Evolutionary conservation across 345 rosid genomes (phyloP), one percentile per base, ranked within the genome.

Genomic region (Gossypioides kirkii): DNA sequence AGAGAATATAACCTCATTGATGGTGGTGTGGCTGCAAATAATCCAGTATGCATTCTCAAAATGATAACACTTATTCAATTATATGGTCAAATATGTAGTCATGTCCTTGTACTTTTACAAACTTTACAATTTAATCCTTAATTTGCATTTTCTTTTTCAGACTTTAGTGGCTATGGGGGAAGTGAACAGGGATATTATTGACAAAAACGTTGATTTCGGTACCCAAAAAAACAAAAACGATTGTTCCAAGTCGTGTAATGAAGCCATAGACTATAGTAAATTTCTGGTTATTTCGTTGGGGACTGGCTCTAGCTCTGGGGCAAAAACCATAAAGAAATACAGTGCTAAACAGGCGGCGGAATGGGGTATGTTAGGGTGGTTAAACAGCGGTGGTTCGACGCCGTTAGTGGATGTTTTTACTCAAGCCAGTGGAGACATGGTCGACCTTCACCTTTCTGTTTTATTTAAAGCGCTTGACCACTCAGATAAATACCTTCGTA

Each of bases 11-110:
- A 91, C 75, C 93, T 91, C 32, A 81, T 90, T 10, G 97, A 91
- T 17, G 93, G 93, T 1, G 89, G 97, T 49, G 85, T 91, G 10
- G 97, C 93, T 5, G 97, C 96, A 20, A 89, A 89, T 68, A 87
- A n/a, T n/a, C 25, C 25, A 23, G 25, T 23, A 23, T 17, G 17
- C 10, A 63, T 26, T 43, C 26, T 14, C 16, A 50, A 16, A 10
- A 32, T 14, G 23, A 38, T 38, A 22, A n/a, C 28, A 22, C 11
- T 26, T 64, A 26, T 32, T 32, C 38, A 32, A 32, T 32, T 5
- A 32, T 32, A 32, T 1, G 7, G 7, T 32, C 38, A 32, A 32
- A 32, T 32, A 32, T 32, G 38, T 0, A 32, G 7, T 32, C 4
- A 32, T 32, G 38, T 32, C 38, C 38, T 32, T 32, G 38, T 32